These are phyloP conservation scores for Apiospora sp. DNA, from an alignment of 2,329 filamentous ascomycete genomes.

Conservation along the genomic window DNA sequence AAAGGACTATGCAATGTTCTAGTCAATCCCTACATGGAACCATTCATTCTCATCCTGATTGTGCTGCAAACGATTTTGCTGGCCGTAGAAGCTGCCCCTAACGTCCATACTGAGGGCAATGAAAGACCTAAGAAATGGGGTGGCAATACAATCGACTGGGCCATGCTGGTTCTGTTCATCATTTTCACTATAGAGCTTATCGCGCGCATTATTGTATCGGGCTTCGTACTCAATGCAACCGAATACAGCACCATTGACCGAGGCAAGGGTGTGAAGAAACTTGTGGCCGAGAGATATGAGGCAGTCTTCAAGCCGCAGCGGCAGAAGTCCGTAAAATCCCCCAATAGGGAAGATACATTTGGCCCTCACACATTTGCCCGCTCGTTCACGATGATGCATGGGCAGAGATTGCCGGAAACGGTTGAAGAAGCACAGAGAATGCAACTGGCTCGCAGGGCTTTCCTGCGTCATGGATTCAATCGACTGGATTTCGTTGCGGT, in stretches of 20 bases:
- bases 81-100: constrained; percentile 79
- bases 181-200: constrained; percentile 89
- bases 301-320: constrained; percentile 84
- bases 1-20: constrained; percentile 81
- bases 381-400: constrained; percentile 79
- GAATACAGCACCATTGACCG: constrained; percentile 93
- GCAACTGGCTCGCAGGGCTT: constrained; percentile 88
- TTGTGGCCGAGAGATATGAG: constrained; percentile 78
- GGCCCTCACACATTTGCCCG: constrained; percentile 74
- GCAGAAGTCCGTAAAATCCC: constrained; percentile 69
- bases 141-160: constrained; percentile 74
- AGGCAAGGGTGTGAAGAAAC: constrained; percentile 75
- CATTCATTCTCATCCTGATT: constrained; percentile 85
- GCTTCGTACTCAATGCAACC: constrained; percentile 86
- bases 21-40: constrained; percentile 87
- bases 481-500: constrained; percentile 94
- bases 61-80: constrained; percentile 88
- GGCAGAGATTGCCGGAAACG: constrained; percentile 66
- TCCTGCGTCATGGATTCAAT: constrained; percentile 94
- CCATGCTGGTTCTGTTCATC: constrained; percentile 81
- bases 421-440: constrained; percentile 81
- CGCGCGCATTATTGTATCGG: constrained; percentile 89
- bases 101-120: constrained; percentile 71
- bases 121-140: constrained; percentile 70
- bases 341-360: constrained; percentile 53